phyloP scores from a whole-genome alignment of 306 rosid species.

The Trifolium repens region DNA sequence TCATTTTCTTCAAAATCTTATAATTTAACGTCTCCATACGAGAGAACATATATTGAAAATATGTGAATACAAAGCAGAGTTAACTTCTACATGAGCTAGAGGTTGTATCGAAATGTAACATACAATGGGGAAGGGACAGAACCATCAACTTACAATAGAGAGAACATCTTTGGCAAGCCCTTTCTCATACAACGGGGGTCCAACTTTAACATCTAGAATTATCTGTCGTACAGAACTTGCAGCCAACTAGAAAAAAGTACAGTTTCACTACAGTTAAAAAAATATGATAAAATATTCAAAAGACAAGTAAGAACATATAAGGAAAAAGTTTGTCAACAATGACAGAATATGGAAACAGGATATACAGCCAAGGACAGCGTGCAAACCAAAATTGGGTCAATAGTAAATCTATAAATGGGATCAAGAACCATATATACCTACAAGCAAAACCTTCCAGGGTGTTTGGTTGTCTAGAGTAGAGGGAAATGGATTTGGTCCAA shows the following conservation, averaged over 20 bases:
- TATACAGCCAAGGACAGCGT: constrained; percentile 18
- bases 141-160: constrained; percentile 65
- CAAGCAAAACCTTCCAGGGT: constrained; percentile 1
- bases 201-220: constrained; percentile 82
- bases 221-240: constrained; percentile 73
- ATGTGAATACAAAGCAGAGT: neutral
- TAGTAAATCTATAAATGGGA: neutral
- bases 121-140: constrained; percentile 25
- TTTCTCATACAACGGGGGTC: constrained; percentile 84
- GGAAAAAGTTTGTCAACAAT: constrained; percentile 2
- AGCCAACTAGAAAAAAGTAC: constrained; percentile 56
- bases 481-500: neutral
- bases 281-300: neutral
- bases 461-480: neutral
- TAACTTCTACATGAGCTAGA: constrained; percentile 9
- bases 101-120: constrained; percentile 6
- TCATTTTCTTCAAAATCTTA: neutral
- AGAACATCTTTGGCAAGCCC: constrained; percentile 82
- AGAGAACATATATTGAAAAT: neutral
- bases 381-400: constrained; percentile 6
- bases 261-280: constrained; percentile 36
- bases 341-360: neutral
- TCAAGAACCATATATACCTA: constrained; percentile 1
- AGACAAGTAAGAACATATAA: neutral
- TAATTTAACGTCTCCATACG: neutral